Base-by-base conservation (phyloP, 2,329 filamentous ascomycete genomes). In the Penicillium sp. region DNA sequence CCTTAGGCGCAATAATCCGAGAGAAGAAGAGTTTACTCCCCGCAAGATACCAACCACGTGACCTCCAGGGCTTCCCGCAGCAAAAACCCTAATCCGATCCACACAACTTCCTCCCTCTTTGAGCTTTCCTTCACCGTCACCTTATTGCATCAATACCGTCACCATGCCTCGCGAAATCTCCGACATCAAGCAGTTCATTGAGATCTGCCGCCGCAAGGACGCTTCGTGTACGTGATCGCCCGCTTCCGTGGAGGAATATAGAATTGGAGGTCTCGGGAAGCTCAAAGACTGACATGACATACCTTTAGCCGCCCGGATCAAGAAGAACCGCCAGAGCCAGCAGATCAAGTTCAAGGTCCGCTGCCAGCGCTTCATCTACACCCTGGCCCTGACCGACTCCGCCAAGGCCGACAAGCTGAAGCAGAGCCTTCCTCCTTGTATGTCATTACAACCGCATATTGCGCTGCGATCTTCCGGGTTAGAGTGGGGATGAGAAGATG, bases 341-440 rank as follows among this genome's bases (percentile, higher is more conserved):
- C 85, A 91, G 81, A 90, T 93, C 85, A 98, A 98, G 87, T 97
- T 98, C 89, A 98, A 98, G 89, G 91, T 98, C 82, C 89, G 93
- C 76, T 97, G 93, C 86, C 81, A 88, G 74, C 84, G 85, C 70
- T 85, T 93, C 81, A 81, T 98, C 65, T 98, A 98, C 87, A 96
- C 93, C 65, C 85, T 98, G 67, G 87, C 95, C 73, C 85, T 98
- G 69, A 96, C 95, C 85, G 93, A 98, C 79, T 82, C 84, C 70
- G 93, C 96, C 74, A 97, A 97, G 88, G 94, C 91, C 76, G 93
- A 97, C 81, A 98, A 98, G 87, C 85, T 98, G 65, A 97, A 96
- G 89, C 91, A 97, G 84, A 89, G 84, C 74, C 82, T 98, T 60
- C 94, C 93, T 69, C 94, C 93, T 67, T 87, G 93, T 98, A 90